Base-by-base conservation (phyloP, 2,329 filamentous ascomycete species). In the Colletotrichum sp. region DNA sequence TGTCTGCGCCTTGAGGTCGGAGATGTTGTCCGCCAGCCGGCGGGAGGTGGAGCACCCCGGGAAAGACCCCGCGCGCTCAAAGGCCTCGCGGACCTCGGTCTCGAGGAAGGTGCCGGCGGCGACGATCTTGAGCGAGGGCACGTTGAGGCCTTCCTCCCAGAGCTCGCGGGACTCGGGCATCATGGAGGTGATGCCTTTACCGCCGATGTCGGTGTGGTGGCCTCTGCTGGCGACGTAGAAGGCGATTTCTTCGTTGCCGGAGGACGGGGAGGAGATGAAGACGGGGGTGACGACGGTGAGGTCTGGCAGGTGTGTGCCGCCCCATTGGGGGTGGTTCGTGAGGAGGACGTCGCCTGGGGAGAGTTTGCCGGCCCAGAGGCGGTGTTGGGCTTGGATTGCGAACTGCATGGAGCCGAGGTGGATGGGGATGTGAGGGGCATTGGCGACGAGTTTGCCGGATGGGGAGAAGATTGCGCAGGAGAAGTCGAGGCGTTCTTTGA, bases 111-210 rank as follows among this genome's bases (percentile, higher is more conserved):
- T 73, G 28, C 84, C 83, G 16, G 80, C 79, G 10, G 82, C 85
- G 43, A 85, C 83, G 8, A 85, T 81, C 72, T 84, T 85, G 79
- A 85, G 82, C 1, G 83, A 81, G 7, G 82, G 82, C 36, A 87
- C 84, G 13, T 82, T 83, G 39, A 85, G 82, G 6, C 87, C 87
- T 71, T 88, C 87, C 75, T 88, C 84, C 84, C 85, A 88, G 6
- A 88, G 78, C 75, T 84, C 82, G 12, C 80, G 85, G 9, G 82
- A 84, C 43, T 86, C 83, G 5, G 86, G 84, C 77, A 84, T 84
- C 86, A 87, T 87, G 6, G 83, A 84, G 5, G 82, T 84, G 10
- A 83, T 84, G 7, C 82, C 81, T 24, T 83, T 83, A 3, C 85
- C 85, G 12, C 85, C 83, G 28, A 86, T 85, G 48, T 85, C 84